Base-by-base conservation (phyloP, 495 filamentous ascomycete genomes). In the Thermothielavioides terrestris region DNA sequence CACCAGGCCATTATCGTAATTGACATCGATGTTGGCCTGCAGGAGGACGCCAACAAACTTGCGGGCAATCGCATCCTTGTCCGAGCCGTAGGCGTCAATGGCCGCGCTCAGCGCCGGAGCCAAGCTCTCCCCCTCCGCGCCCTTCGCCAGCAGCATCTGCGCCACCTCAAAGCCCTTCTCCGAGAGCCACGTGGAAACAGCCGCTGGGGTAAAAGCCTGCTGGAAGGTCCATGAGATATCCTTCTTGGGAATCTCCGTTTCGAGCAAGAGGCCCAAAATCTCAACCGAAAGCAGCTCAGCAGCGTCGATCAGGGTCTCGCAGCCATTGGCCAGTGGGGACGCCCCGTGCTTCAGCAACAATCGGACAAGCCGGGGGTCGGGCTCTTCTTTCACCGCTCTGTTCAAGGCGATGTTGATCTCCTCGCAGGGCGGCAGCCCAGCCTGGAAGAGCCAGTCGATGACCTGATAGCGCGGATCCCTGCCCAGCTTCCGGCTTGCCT, bases 241-340 rank as follows among this genome's bases (percentile, higher is more conserved):
- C 48, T 67, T 57, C 12, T 46, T 46, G 0, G 65, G 57, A 11
- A 71, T 64, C 1, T 61, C 56, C 3, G 41, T 46, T 7, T 68
- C 61, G 22, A 75, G 34, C 14, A 75, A 50, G 31, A 65, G 50
- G 8, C 53, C 44, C 27, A 76, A 60, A n/a, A 70, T 51, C 9
- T 66, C 60, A 3, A 62, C 39, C 8, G 60, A 32, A 6, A 68
- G 46, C 6, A 58, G 59, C 50, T 58, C 57, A 1, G 62, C 57
- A 1, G 70, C 72, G 32, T 75, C 71, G 4, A 71, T 60, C 37
- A 76, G 43, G 14, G 69, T 67, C 61, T 71, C 63, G 49, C 73
- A 76, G 34, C 58, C 59, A 39, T 73, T 74, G 1, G 55, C 53
- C 26, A 64, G 37, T 6, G 72, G 68, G 0, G 68, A 72, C 20